Percentiles rank a stretch among this genome's conserved stretches.
phyloP scores from a whole-genome alignment of 495 filamentous ascomycete species.

The Aspergillus conjunctus region DNA sequence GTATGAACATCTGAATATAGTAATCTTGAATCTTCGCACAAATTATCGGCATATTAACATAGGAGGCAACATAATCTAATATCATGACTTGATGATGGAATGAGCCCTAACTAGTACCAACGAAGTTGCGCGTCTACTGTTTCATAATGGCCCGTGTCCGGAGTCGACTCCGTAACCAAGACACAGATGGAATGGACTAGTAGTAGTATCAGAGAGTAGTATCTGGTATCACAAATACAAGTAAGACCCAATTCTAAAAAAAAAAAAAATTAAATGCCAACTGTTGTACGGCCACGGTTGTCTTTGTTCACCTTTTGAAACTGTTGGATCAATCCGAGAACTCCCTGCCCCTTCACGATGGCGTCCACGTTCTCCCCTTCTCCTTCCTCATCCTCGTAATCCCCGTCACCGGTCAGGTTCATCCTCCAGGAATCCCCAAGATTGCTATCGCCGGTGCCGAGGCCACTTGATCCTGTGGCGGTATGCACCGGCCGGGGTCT shows the following conservation, averaged over 20 bases:
- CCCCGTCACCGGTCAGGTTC: constrained; percentile 51
- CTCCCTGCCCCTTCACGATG: constrained; percentile 54
- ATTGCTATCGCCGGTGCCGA: constrained; percentile 56
- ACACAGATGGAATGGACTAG: too few species aligned
- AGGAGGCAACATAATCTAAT: too few species aligned
- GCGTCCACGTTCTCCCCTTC: constrained; percentile 54
- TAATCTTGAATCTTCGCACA: too few species aligned
- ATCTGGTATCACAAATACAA: background rate
- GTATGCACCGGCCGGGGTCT: constrained; percentile 22
- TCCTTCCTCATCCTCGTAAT: constrained; percentile 49
- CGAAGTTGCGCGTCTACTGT: too few species aligned
- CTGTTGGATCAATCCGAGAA: constrained; percentile 85
- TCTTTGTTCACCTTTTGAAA: constrained; percentile 84
- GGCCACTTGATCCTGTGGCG: constrained; percentile 43
- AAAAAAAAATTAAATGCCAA: constrained; percentile 36
- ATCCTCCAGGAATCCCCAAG: constrained; percentile 68
- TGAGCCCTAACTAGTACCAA: too few species aligned
- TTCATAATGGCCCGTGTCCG: too few species aligned
- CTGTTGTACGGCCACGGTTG: constrained; percentile 46
- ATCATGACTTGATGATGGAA: too few species aligned
- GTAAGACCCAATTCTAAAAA: background rate
- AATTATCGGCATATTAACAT: too few species aligned
- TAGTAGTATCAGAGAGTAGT: too few species aligned
- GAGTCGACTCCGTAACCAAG: too few species aligned
- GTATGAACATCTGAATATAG: too few species aligned